Evolutionary conservation across 257 asterid species (phyloP).

Genomic region (Solanum bukasovii): DNA sequence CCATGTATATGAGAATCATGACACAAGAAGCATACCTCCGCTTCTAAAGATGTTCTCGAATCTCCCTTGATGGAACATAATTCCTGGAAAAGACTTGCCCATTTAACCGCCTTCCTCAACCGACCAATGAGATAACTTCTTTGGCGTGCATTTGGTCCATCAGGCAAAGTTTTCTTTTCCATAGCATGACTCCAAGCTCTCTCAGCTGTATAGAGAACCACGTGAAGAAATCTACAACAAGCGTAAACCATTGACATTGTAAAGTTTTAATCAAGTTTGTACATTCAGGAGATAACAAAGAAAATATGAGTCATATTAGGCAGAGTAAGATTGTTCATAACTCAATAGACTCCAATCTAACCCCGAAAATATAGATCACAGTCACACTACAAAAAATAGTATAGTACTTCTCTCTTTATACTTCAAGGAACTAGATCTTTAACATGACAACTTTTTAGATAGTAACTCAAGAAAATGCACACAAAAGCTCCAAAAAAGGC

Average conservation of each 20-base stretch:
- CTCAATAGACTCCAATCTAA: background rate
- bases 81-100: conserved; percentile 83
- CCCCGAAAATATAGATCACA: background rate
- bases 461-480: background rate
- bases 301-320: background rate
- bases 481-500: background rate
- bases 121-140: conserved; percentile 88
- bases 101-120: conserved; percentile 86
- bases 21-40: conserved; percentile 49
- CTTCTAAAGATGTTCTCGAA: conserved; percentile 90
- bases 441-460: background rate
- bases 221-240: conserved; percentile 68
- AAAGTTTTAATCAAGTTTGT: background rate
- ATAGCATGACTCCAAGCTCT: conserved; percentile 99
- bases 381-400: background rate
- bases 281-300: background rate
- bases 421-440: background rate
- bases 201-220: conserved; percentile 80
- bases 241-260: conserved; percentile 1
- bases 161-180: conserved; percentile 96
- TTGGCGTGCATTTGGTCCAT: conserved; percentile 94
- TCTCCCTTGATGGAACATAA: conserved; percentile 82
- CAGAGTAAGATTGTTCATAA: background rate
- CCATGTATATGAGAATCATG: background rate
- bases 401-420: background rate